phyloP scores from a whole-genome alignment of 352 stramenopile species.

The Globisporangium heterothallicum region DNA sequence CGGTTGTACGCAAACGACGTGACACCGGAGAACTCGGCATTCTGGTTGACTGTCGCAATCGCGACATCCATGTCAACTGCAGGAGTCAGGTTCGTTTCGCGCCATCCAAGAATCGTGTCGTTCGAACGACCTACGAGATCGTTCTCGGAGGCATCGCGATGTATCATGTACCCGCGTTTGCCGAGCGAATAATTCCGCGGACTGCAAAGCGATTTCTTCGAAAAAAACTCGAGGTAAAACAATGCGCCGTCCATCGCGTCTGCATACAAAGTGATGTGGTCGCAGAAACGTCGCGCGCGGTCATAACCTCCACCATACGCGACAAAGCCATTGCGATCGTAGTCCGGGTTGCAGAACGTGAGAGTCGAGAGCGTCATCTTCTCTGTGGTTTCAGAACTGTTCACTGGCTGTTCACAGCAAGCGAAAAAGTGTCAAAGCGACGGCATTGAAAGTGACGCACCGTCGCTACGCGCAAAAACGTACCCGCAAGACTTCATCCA shows the following conservation, averaged over 20 bases:
- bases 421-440: neutral
- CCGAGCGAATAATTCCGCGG: conserved; percentile 50
- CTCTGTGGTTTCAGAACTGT: conserved; percentile 1
- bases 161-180: conserved; percentile 45
- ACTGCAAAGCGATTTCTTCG: conserved; percentile 30
- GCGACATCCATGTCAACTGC: conserved; percentile 46
- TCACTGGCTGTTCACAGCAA: neutral
- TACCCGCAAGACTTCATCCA: conserved; percentile 44
- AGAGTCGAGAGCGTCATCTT: conserved; percentile 46
- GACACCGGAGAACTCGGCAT: conserved; percentile 46
- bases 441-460: no score
- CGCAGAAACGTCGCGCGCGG: conserved; percentile 43
- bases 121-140: conserved; percentile 17
- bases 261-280: conserved; percentile 68
- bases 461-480: no score
- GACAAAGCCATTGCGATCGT: conserved; percentile 55
- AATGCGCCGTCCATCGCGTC: conserved; percentile 68
- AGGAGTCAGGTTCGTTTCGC: conserved; percentile 30
- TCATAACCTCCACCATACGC: conserved; percentile 54
- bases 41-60: conserved; percentile 49
- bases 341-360: conserved; percentile 79
- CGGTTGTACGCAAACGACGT: conserved; percentile 52
- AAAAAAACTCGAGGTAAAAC: conserved; percentile 64
- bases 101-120: conserved; percentile 32
- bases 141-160: conserved; percentile 24